Conservation (phyloP, 1,139 yeast genomes). For the Protomyces inundatus region DNA sequence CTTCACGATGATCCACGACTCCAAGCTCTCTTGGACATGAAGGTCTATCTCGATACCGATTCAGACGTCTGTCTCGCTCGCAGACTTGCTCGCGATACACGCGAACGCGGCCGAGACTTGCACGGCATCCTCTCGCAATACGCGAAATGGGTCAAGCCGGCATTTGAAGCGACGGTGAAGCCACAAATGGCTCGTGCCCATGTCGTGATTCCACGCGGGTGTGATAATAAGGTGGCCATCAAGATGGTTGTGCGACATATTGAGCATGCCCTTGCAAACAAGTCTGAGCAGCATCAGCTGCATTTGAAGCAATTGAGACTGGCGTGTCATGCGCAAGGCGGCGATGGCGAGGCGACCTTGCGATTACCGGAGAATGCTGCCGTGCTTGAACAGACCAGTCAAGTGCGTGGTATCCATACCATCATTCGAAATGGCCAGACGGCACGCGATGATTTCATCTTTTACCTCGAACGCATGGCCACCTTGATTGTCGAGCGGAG, state of each 20-base stretch:
- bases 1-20: slow-evolving; percentile 60
- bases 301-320: slow-evolving; percentile 51
- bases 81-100: slow-evolving; percentile 76
- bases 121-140: slow-evolving; percentile 80
- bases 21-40: slow-evolving; percentile 71
- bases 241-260: slow-evolving; percentile 63
- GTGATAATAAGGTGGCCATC: slow-evolving; percentile 68
- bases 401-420: slow-evolving; percentile 66
- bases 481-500: slow-evolving; percentile 57
- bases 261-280: slow-evolving; percentile 60
- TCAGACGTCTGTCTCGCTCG: slow-evolving; percentile 86
- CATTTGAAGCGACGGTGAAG: slow-evolving; percentile 67
- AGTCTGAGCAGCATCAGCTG: slow-evolving; percentile 61
- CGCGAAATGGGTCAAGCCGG: slow-evolving; percentile 87
- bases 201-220: slow-evolving; percentile 79
- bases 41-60: slow-evolving; percentile 82
- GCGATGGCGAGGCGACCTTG: not conserved
- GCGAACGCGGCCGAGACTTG: slow-evolving; percentile 64
- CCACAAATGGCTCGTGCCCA: slow-evolving; percentile 82
- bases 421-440: slow-evolving; percentile 56
- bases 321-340: not conserved
- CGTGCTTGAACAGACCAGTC: slow-evolving; percentile 57
- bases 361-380: slow-evolving; percentile 28
- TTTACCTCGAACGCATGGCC: slow-evolving; percentile 72
- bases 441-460: slow-evolving; percentile 69